Evolutionary conservation across 1,284 basidiomycete genomes (phyloP).

Genomic region (Cutaneotrichosporon sp.): DNA sequence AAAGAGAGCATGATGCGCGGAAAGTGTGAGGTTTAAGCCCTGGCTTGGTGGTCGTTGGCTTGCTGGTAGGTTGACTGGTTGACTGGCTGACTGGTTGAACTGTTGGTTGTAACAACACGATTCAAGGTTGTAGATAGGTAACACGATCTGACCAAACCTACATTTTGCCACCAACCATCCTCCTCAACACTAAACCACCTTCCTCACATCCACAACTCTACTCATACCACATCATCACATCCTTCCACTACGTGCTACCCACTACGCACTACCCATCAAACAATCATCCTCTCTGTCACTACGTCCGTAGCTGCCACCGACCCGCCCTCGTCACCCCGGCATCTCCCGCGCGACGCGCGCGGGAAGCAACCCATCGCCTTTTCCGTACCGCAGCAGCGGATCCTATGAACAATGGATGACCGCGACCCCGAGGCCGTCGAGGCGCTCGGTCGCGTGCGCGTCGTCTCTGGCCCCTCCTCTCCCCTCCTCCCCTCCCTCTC

Average conservation of each 20-base stretch:
- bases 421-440: conserved; percentile 1
- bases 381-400: neutral
- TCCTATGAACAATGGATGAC: neutral
- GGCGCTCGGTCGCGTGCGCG: neutral
- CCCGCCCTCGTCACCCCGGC: neutral
- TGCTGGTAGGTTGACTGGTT: too few relatives aligned
- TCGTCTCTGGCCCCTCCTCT: neutral
- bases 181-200: neutral
- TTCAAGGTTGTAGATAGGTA: neutral
- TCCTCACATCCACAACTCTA: neutral
- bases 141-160: neutral
- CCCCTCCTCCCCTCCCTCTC: neutral
- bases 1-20: neutral
- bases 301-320: neutral
- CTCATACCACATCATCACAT: too few relatives aligned
- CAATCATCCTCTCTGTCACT: neutral
- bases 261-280: neutral
- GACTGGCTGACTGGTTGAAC: too few relatives aligned
- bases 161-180: conserved; percentile 5
- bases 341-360: conserved; percentile 1
- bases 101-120: neutral
- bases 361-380: neutral
- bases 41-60: too few relatives aligned
- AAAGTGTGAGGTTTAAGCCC: too few relatives aligned
- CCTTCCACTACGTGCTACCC: neutral